Base-by-base conservation (phyloP, 768 basidiomycete species). In the Phylloporus arenicola region DNA sequence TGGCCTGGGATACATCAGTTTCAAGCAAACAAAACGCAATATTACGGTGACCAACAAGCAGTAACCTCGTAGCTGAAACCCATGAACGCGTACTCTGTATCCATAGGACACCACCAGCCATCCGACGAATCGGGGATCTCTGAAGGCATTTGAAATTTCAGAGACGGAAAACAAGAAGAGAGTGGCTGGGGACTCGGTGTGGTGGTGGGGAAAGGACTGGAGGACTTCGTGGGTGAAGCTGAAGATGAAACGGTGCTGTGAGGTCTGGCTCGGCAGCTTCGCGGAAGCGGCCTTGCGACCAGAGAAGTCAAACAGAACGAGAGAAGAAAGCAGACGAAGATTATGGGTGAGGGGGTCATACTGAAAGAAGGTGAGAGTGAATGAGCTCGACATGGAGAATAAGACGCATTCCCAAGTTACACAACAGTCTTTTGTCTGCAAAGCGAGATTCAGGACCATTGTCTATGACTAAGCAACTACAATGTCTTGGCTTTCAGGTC, bases 1-100 rank as follows among this genome's bases (percentile, higher is more conserved):
- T 85, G 85, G 53, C 86, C 84, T 86, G 43, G 27, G 5, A 19
- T 6, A 16, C 2, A 35, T 57, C 47, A 62, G 43, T 45, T 34
- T 40, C 10, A 6, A 14, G 6, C 13, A 40, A 25, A 17, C 3
- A 38, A 45, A 25, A 19, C 17, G 19, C 16, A 14, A 40, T 10
- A 38, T 16, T 31, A 35, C 5, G 2, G 45, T 27, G 25, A 66
- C 79, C 43, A 56, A 84, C 85, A 87, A 11, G 69, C 73, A 37
- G 81, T 78, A 20, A 88, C 73, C 58, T 86, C 86, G 56, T 89
- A 89, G 62, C 84, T 84, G 66, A 89, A 84, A 0, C 86, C 87
- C 44, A 88, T 67, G 61, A 89, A 89, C 0, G 78, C 87, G 57
- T 86, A 88, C 62, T 90, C 87, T 0, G 77, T 79, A 47, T 69